Conservation (phyloP, 148 eudicot genomes). For the Mesembryanthemum crystallinum region DNA sequence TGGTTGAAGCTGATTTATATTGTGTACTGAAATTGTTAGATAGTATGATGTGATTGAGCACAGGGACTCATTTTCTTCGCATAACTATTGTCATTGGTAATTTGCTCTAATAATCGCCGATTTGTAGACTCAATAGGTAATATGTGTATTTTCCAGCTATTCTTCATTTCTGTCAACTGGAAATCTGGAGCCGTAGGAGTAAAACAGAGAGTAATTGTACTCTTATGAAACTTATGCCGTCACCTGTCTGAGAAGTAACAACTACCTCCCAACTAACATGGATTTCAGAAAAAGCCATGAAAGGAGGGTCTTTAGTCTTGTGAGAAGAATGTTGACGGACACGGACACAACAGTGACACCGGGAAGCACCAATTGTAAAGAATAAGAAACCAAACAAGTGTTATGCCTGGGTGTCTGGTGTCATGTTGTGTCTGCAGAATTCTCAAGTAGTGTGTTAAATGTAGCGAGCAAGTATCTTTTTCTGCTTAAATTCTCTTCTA, state of each 20-base stretch:
- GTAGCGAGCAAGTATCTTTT: background rate
- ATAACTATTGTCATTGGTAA: background rate
- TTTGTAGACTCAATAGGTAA: background rate
- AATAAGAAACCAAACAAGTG: no score
- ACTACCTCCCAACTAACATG: background rate
- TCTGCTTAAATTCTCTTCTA: background rate
- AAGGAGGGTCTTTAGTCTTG: background rate
- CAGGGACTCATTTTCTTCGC: background rate
- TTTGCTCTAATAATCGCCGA: background rate
- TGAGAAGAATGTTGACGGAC: no score
- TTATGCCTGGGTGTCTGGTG: no score
- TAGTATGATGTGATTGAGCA: background rate
- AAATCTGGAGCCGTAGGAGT: no score
- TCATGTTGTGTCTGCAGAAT: no score
- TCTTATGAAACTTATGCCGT: background rate
- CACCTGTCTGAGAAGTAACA: background rate
- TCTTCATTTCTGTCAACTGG: background rate
- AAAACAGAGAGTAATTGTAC: background rate
- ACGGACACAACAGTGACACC: no score
- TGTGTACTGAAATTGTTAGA: background rate
- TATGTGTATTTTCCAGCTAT: background rate
- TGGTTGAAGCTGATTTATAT: background rate
- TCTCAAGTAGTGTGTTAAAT: background rate
- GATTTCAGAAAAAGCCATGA: background rate
- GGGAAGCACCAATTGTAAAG: no score